Conservation (phyloP, 768 basidiomycete genomes). For the Lactarius evosmus region DNA sequence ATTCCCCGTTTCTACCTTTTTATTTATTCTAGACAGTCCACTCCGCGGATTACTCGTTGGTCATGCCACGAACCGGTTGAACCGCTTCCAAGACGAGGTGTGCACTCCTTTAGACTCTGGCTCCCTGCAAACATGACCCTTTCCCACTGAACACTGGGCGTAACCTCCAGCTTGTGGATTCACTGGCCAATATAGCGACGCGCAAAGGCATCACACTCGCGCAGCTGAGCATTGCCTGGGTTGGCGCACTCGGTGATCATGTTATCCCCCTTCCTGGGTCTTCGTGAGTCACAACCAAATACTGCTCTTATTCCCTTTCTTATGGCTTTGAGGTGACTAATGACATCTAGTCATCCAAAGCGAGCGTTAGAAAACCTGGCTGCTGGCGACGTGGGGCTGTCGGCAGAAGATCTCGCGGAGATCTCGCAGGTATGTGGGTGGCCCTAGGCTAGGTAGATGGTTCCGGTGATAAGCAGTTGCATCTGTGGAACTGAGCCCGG, state of each 20-base stretch:
- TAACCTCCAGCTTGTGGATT: slow-evolving; percentile 44
- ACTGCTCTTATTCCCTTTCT: no score
- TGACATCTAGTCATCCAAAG: slow-evolving; percentile 34
- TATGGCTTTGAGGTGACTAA: neutral
- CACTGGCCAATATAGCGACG: slow-evolving; percentile 39
- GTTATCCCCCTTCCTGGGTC: slow-evolving; percentile 50
- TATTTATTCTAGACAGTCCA: slow-evolving; percentile 38
- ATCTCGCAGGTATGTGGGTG: slow-evolving; percentile 40
- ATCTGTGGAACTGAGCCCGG: slow-evolving; percentile 32
- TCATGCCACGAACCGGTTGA: slow-evolving; percentile 38
- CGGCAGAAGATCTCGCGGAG: slow-evolving; percentile 37
- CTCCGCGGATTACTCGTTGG: slow-evolving; percentile 53
- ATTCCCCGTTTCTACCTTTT: neutral
- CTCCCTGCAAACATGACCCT: slow-evolving; percentile 16
- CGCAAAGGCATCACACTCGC: slow-evolving; percentile 43
- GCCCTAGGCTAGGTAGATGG: slow-evolving; percentile 34
- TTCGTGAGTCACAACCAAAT: slow-evolving; percentile 34
- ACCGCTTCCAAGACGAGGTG: slow-evolving; percentile 41
- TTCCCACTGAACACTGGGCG: slow-evolving; percentile 37
- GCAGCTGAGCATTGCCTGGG: slow-evolving; percentile 42
- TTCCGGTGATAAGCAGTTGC: slow-evolving; percentile 24
- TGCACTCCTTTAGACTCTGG: slow-evolving; percentile 11
- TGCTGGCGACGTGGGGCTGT: slow-evolving; percentile 39
- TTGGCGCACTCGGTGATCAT: slow-evolving; percentile 36
- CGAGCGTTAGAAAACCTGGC: slow-evolving; percentile 44